Conservation (phyloP, 2,329 filamentous ascomycete genomes). For the Aspergillus quadricinctus region DNA sequence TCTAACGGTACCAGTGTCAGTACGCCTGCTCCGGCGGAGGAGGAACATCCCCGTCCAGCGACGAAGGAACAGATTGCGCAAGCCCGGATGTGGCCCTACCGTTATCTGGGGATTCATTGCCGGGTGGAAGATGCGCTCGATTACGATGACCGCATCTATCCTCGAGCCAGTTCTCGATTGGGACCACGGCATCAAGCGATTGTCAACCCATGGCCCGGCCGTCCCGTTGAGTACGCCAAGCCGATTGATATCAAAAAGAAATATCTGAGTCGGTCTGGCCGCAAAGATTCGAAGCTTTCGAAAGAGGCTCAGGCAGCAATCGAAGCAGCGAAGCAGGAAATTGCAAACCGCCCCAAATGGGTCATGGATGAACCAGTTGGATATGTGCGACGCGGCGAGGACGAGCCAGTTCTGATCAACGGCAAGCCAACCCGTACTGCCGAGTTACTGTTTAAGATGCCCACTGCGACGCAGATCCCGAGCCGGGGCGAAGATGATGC, state of each 20-base stretch:
- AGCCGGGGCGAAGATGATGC: conserved; percentile 42
- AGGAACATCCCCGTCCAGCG: conserved; percentile 54
- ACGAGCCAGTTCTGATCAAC: conserved; percentile 56
- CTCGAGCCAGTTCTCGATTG: conserved; percentile 85
- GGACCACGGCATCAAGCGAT: conserved; percentile 89
- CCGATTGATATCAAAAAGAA: conserved; percentile 79
- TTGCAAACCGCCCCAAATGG: conserved; percentile 85
- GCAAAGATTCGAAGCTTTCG: conserved; percentile 70
- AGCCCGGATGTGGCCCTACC: conserved; percentile 91
- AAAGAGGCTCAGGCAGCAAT: conserved; percentile 76
- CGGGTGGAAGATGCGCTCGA: conserved; percentile 92
- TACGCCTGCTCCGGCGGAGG: conserved; percentile 56
- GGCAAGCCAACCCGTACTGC: conserved; percentile 72
- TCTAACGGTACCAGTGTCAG: conserved; percentile 58
- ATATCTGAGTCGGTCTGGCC: conserved; percentile 58
- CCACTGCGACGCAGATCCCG: conserved; percentile 48
- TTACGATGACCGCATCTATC: conserved; percentile 96
- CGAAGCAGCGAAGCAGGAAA: conserved; percentile 74
- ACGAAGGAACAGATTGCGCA: conserved; percentile 88
- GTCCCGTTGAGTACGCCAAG: conserved; percentile 85
- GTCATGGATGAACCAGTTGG: conserved; percentile 85
- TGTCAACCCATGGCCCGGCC: conserved; percentile 78
- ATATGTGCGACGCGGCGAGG: conserved; percentile 79
- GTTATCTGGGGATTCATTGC: conserved; percentile 93
- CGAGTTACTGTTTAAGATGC: conserved; percentile 73